Percentiles rank a stretch among this genome's conserved stretches.
phyloP scores from a whole-genome alignment of 2,329 filamentous ascomycete genomes.

The Fusarium avenaceum region DNA sequence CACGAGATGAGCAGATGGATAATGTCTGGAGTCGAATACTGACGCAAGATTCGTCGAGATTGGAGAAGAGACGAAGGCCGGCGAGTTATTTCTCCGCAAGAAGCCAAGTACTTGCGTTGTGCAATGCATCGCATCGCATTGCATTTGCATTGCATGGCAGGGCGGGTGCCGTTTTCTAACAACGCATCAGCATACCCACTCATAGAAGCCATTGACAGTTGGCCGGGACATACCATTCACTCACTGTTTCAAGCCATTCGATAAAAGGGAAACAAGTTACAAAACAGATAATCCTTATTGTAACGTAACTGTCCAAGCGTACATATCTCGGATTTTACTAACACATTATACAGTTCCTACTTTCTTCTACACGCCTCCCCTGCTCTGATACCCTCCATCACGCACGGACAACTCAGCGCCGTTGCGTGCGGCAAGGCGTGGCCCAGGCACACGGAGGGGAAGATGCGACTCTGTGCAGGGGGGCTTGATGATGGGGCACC shows the following conservation, averaged over 20 bases:
- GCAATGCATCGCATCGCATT: constrained; percentile 36
- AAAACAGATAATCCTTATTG: constrained; percentile 17
- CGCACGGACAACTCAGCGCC: constrained; percentile 53
- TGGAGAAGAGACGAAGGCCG: constrained; percentile 19
- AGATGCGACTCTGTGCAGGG: constrained; percentile 39
- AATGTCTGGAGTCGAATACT: constrained; percentile 28
- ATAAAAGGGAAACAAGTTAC: constrained; percentile 18
- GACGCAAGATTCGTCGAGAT: constrained; percentile 41
- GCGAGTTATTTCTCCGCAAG: constrained; percentile 31
- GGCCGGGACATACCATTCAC: constrained; percentile 3
- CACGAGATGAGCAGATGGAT: constrained; percentile 36
- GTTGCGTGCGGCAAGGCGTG: constrained; percentile 43
- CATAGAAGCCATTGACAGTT: constrained; percentile 24
- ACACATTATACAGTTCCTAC: constrained; percentile 10
- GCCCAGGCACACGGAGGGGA: constrained; percentile 44
- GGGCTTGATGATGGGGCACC: constrained; percentile 60
- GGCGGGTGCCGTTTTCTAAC: constrained; percentile 35
- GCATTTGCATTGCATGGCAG: constrained; percentile 43
- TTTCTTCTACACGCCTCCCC: constrained; percentile 36
- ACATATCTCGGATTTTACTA: constrained; percentile 22
- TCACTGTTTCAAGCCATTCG: constrained; percentile 18
- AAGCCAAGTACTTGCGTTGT: constrained; percentile 32
- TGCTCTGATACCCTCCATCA: constrained; percentile 48
- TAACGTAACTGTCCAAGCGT: constrained; percentile 39
- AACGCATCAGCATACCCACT: constrained; percentile 32